These are phyloP conservation scores for Pythium apleroticum DNA, from an alignment of 352 stramenopile genomes.

Conservation along the genomic window DNA sequence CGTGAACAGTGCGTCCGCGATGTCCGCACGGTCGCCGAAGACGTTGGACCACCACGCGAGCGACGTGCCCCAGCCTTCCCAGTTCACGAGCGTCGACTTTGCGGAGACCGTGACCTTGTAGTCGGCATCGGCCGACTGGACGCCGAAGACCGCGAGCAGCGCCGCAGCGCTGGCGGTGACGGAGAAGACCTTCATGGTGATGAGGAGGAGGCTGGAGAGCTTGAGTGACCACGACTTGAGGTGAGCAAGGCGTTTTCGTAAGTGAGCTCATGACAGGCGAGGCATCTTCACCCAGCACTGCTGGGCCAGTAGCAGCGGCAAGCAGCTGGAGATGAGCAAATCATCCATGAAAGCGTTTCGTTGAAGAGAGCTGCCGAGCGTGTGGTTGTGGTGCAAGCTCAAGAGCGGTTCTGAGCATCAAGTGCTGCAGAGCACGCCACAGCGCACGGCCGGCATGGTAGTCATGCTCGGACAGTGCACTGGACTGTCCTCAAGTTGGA, in stretches of 20 bases:
- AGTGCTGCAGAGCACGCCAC: no score
- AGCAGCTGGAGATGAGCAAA: not conserved
- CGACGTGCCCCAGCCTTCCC: conserved; percentile 64
- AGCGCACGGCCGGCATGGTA: no score
- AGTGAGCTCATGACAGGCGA: conserved; percentile 7
- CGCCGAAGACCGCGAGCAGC: conserved; percentile 9
- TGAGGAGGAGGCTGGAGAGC: not conserved
- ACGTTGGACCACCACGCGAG: conserved; percentile 67
- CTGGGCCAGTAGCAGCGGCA: no score
- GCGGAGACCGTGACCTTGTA: conserved; percentile 33
- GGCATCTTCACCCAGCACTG: not conserved
- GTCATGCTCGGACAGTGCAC: no score
- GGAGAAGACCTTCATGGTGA: conserved; percentile 20
- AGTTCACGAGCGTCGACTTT: conserved; percentile 26
- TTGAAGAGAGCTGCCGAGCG: not conserved
- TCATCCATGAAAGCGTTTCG: not conserved
- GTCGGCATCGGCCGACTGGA: conserved; percentile 14
- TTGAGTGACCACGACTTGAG: not conserved
- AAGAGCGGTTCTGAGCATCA: no score
- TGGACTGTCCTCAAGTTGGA: not conserved
- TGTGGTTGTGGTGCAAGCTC: not conserved
- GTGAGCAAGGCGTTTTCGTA: not conserved
- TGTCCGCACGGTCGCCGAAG: conserved; percentile 51
- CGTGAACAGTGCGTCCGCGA: conserved; percentile 59
- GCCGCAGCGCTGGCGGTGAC: conserved; percentile 7